These are phyloP conservation scores for Boletus insuetus DNA, from an alignment of 768 basidiomycete species.

Conservation along the genomic window DNA sequence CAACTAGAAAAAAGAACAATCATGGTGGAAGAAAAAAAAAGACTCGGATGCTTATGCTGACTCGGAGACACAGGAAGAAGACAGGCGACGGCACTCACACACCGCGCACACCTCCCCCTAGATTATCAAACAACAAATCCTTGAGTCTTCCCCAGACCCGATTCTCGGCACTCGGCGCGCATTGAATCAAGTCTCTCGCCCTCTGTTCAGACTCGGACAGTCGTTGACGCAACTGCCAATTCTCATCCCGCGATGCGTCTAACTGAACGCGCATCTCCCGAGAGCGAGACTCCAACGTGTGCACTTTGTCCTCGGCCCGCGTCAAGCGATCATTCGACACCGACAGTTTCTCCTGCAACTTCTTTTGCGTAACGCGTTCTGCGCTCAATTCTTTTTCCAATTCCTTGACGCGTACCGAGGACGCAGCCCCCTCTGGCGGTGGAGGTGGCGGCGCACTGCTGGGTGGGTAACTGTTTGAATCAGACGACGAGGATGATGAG, in stretches of 20 bases:
- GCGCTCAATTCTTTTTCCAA: slow-evolving; percentile 26
- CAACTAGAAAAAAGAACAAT: slow-evolving; percentile 10
- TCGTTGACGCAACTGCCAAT: slow-evolving; percentile 22
- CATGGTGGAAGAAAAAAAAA: slow-evolving; percentile 2
- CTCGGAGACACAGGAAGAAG: neutral
- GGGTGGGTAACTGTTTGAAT: neutral
- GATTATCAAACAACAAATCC: slow-evolving; percentile 29
- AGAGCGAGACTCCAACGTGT: slow-evolving; percentile 21
- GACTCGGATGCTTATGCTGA: slow-evolving; percentile 1
- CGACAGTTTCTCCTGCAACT: slow-evolving; percentile 19
- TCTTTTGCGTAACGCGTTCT: slow-evolving; percentile 12
- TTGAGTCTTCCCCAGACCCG: slow-evolving; percentile 29
- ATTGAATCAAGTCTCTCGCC: slow-evolving; percentile 16
- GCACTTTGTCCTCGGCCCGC: slow-evolving; percentile 14
- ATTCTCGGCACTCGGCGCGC: slow-evolving; percentile 14
- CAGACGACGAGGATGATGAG: neutral
- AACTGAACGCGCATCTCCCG: slow-evolving; percentile 18
- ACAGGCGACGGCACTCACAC: slow-evolving; percentile 14
- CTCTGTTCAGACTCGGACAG: slow-evolving; percentile 22
- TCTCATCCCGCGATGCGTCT: slow-evolving; percentile 20
- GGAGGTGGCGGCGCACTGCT: neutral
- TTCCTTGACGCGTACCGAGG: slow-evolving; percentile 13
- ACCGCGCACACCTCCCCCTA: slow-evolving; percentile 18
- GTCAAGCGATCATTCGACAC: slow-evolving; percentile 13
- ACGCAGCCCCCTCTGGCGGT: neutral